Conservation (phyloP, 2,329 filamentous ascomycete species). For the Graphilbum fragrans region DNA sequence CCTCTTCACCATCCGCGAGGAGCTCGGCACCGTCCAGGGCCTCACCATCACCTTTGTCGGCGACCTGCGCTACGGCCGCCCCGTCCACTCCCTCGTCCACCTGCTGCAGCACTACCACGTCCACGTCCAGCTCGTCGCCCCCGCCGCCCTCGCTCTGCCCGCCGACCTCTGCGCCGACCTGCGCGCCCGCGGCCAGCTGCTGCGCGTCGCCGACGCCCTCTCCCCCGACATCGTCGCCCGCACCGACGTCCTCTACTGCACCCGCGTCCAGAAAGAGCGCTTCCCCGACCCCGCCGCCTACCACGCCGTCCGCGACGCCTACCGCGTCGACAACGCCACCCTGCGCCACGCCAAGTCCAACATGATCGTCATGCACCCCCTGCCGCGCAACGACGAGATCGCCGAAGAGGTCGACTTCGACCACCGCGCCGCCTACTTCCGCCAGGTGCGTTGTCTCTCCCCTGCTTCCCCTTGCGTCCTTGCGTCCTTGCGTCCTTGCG, state of each 20-base stretch:
- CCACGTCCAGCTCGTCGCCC: slow-evolving; percentile 81
- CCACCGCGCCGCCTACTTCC: slow-evolving; percentile 91
- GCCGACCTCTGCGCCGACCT: slow-evolving; percentile 61
- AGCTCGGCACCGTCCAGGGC: slow-evolving; percentile 88
- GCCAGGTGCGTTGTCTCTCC: slow-evolving; percentile 68
- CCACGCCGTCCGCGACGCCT: slow-evolving; percentile 76
- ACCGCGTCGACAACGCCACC: slow-evolving; percentile 81
- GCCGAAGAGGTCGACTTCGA: slow-evolving; percentile 96
- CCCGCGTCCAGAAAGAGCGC: slow-evolving; percentile 89
- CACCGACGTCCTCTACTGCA: slow-evolving; percentile 93
- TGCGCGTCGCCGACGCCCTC: slow-evolving; percentile 62
- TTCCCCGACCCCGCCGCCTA: slow-evolving; percentile 75
- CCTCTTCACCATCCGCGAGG: slow-evolving; percentile 95
- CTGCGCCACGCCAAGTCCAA: slow-evolving; percentile 83
- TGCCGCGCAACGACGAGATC: slow-evolving; percentile 89
- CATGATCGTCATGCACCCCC: slow-evolving; percentile 91
- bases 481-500: background rate
- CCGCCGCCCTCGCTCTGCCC: slow-evolving; percentile 66
- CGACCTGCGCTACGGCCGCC: slow-evolving; percentile 84
- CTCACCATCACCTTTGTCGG: slow-evolving; percentile 93
- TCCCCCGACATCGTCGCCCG: slow-evolving; percentile 77
- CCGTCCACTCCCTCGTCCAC: slow-evolving; percentile 90
- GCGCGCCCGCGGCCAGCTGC: slow-evolving; percentile 60
- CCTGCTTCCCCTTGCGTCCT: background rate
- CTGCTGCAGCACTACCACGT: slow-evolving; percentile 94